Evolutionary conservation across 257 asterid species (phyloP), one percentile per base, ranked within the genome.

Genomic region (Apocynum venetum): DNA sequence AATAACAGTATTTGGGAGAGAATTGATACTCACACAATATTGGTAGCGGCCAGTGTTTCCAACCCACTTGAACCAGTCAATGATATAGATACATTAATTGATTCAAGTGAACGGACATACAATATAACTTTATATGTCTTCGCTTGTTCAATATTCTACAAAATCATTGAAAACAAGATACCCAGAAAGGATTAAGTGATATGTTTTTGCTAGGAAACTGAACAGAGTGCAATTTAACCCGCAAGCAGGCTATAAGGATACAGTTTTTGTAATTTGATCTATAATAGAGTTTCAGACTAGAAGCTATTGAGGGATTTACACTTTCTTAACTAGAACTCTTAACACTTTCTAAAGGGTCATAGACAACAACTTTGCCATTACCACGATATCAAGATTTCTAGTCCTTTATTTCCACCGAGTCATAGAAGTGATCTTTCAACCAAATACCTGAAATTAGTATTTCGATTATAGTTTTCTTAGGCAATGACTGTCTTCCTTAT

Each of bases 121-220:
- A 95, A 63, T 44, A 86, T 87, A 82, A 95, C 86, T 77, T 90
- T 93, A 84, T 91, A 95, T 1, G 90, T 71, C 88, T 91, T 94
- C 83, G 94, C 97, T 68, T 91, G 82, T 87, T 90, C 93, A 80
- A 94, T 86, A 80, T 91, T 91, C 98, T 94, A 91, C 88, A 86
- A 71, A 71, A 80, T 71, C 63, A 67, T 38, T 72, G 20, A 80
- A 80, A 71, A 57, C 44, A 17, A 53, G 46, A 67, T 46, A 46
- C 19, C 79, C 72, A 61, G 73, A 51, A 70, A 19, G 74, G 74
- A 51, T 15, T 13, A 12, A 76, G 43, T 41, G 57, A 77, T 66
- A 53, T 40, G 43, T 15, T 55, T 51, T 53, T 77, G 56, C 64
- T 14, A 35, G 20, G 72, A 41, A 66, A 40, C 20, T 15, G 48